A percentile compares a stretch with the other conserved stretches of the same genome.
These are phyloP conservation scores for Calamus simplicifolius DNA, from an alignment of 176 grass and related monocot species.

Conservation along the genomic window DNA sequence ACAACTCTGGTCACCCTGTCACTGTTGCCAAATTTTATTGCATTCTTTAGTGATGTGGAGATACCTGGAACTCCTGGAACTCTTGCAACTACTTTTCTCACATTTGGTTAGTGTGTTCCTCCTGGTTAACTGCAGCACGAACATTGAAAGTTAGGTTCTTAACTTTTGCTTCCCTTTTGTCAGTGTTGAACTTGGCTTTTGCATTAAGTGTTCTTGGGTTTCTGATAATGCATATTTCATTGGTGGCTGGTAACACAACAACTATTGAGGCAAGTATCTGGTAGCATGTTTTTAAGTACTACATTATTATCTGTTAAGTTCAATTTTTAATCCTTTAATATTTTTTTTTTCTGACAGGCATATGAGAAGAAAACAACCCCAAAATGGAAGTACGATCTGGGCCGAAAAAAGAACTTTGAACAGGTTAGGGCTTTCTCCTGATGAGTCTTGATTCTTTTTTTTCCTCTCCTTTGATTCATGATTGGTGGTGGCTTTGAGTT, in stretches of 20 bases:
- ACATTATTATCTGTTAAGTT: too few species aligned
- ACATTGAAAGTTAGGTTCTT: too few species aligned
- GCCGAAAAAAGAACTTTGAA: conserved; percentile 81
- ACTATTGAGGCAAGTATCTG: conserved; percentile 71
- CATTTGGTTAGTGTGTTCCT: conserved; percentile 56
- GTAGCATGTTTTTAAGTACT: not conserved
- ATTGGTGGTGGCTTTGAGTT: too few species aligned
- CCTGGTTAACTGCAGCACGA: not conserved
- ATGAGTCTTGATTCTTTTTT: not conserved
- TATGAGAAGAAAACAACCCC: conserved; percentile 93
- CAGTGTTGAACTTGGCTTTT: conserved; percentile 89
- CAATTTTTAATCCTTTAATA: not conserved
- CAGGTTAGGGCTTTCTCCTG: conserved; percentile 41
- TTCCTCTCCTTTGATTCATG: not conserved
- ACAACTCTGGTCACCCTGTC: conserved; percentile 75
- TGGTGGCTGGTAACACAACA: conserved; percentile 80
- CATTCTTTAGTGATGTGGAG: conserved; percentile 83
- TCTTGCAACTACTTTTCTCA: conserved; percentile 92
- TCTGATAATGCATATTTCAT: conserved; percentile 92
- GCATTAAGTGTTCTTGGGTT: conserved; percentile 85
- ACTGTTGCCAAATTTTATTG: conserved; percentile 87
- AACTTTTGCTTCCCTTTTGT: too few species aligned
- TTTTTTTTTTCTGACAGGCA: conserved; percentile 26
- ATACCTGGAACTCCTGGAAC: conserved; percentile 78
- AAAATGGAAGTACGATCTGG: conserved; percentile 88